Base-by-base conservation (phyloP, 2,329 filamentous ascomycete species). In the Ilyonectria mors-panacis region DNA sequence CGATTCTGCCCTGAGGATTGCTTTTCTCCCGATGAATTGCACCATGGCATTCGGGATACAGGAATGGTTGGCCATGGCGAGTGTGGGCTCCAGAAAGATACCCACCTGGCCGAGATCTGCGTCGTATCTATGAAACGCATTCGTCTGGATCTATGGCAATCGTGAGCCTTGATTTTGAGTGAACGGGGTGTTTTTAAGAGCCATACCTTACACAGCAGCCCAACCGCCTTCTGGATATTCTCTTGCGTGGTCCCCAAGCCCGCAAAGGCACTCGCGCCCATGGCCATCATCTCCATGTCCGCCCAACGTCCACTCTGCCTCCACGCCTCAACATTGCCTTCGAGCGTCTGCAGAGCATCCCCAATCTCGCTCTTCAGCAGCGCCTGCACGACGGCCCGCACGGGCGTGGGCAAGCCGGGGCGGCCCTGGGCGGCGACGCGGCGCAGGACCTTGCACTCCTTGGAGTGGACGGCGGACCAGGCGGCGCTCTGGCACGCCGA, bases 21-120 rank as follows among this genome's bases (percentile, higher is more conserved):
- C 85, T 4, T 78, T 81, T 6, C 88, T 82, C 4, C 86, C 86
- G 44, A 84, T 71, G 59, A 91, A 90, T 48, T 85, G 83, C 17
- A 91, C 86, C 54, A 85, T 81, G 1, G 89, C 87, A 69, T 90
- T 91, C 4, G 89, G 89, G 2, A 85, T 76, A 69, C 89, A 92
- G 0, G 88, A 89, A 75, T 92, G 89, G 69, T 92, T 91, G 23
- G 84, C 83, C 85, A 90, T 89, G 65, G 88, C 86, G 47, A 90
- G 79, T 4, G 77, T 83, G 1, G 86, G 82, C 68, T 90, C 86
- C 42, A 91, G 78, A 67, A 88, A 91, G 33, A 89, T 80, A 26
- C 88, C 88, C 1, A 85, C 81, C 61, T 86, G 81, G 1, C 83
- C 85, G 8, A 86, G 76, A 71, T 91, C 87, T 2, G 79, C 76